Percentiles rank a stretch among this genome's conserved stretches.
Conservation (phyloP, 176 grass and related monocot genomes). For the Carex myosuroides region DNA sequence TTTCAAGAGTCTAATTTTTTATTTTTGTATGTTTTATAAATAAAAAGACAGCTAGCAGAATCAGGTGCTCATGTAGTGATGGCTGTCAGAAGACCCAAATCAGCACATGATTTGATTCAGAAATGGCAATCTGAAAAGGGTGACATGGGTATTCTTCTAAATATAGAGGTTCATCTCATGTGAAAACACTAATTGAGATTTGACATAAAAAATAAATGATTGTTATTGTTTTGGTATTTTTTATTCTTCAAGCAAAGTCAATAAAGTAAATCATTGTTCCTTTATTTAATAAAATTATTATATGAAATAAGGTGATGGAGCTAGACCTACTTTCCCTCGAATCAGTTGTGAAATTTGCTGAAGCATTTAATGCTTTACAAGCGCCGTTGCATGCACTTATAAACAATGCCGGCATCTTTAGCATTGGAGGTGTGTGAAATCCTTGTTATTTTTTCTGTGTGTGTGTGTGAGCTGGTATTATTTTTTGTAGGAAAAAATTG, state of each 20-base stretch:
- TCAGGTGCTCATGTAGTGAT: slow-evolving; percentile 90
- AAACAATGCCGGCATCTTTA: slow-evolving; percentile 93
- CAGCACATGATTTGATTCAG: slow-evolving; percentile 78
- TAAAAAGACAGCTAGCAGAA: slow-evolving; percentile 68
- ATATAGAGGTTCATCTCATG: slow-evolving; percentile 71
- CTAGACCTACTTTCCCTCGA: slow-evolving; percentile 83
- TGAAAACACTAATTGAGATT: background rate
- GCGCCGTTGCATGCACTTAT: slow-evolving; percentile 78
- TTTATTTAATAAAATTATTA: slow-evolving; percentile 17
- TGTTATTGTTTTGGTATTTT: background rate
- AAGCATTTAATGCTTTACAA: slow-evolving; percentile 85
- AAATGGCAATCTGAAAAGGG: slow-evolving; percentile 88
- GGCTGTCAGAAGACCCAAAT: slow-evolving; percentile 84
- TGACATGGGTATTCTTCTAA: slow-evolving; percentile 51
- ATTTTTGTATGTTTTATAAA: background rate
- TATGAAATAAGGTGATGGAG: slow-evolving; percentile 78
- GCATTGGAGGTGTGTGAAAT: slow-evolving; percentile 71
- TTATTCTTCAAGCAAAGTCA: background rate
- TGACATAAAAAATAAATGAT: background rate
- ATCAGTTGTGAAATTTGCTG: slow-evolving; percentile 84
- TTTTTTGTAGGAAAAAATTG: background rate
- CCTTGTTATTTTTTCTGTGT: background rate
- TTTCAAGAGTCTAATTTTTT: background rate
- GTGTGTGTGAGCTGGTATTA: background rate
- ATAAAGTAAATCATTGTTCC: background rate